Base-by-base conservation (phyloP, 2,329 filamentous ascomycete genomes). In the Talaromyces sp. region DNA sequence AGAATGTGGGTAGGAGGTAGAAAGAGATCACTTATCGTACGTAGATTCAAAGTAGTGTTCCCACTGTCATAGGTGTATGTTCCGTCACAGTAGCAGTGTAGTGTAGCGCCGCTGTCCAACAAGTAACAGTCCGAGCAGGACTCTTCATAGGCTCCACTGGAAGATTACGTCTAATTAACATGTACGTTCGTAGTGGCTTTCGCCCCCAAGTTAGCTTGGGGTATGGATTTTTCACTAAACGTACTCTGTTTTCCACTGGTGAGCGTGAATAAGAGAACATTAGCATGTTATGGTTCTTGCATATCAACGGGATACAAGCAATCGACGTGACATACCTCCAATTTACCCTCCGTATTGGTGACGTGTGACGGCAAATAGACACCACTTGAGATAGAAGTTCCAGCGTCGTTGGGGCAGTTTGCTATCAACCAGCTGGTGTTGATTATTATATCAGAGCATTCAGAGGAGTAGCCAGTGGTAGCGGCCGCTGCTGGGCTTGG, bases 391-490 rank as follows among this genome's bases (percentile, higher is more conserved):
- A 68, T 61, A 6, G 16, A 33, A 16, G 33, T 43, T 11, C 60
- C 64, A 27, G 45, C 54, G 13, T 62, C 64, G 16, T 59, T 61
- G 14, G 64, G 58, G 47, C 67, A 68, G 41, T 64, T 68, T 10
- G 60, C 67, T 19, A 62, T 27, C 22, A 68, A 39, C 67, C 66
- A 68, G 22, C 49, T n/a, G 35, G 22, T 59, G 35, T 65, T 45
- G n/a, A 61, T 8, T 27, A 39, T 56, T n/a, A 68, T 63, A 33
- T 66, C 62, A 11, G 63, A 60, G 33, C 67, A 68, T 27, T 65
- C 58, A n/a, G 61, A 56, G 5, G 63, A 43, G 37, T 60, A 68
- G 7, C 67, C 66, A 5, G 56, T 24, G 22, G 31, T 22, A 56
- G 31, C 52, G 11, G 33, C n/a, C 8, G 52, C n/a, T 16, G 52